Base-by-base conservation (phyloP, 225 moss, liverwort and hornwort genomes). In the Asterella californica region DNA sequence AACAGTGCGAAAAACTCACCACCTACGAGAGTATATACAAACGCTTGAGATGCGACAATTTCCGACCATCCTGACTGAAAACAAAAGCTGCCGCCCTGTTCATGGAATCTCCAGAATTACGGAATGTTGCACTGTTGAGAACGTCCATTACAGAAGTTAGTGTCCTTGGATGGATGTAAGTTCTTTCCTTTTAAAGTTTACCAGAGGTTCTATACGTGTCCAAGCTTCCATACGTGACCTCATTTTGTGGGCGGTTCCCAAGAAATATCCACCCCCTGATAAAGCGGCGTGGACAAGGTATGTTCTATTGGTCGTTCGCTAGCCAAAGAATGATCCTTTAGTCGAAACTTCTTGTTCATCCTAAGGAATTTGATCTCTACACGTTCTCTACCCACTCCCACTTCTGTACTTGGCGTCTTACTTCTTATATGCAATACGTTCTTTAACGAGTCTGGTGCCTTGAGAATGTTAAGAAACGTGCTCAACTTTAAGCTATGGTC, bases 331-430 rank as follows among this genome's bases (percentile, higher is more conserved):
- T 33, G 49, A 67, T 46, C 29, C 42, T 67, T 81, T 67, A 15
- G 4, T 50, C 37, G 30, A 22, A 50, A 24, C 74, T 30, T 72
- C n/a, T 25, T 52, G 14, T 10, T 75, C 79, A 1, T 42, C 32
- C 33, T 60, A 45, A 38, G 18, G 68, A 15, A 70, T 53, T 47
- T 42, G 67, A 7, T 76, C 65, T 32, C 25, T 24, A 10, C 32
- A 7, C 11, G 17, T 66, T 54, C 53, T 47, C 29, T 53, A 4
- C 68, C 42, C 64, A 77, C 50, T 38, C 27, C 60, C 19, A 22
- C 22, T 72, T 78, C 60, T 12, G 33, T 30, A 78, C 72, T 18
- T 71, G 70, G 15, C 10, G 47, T 27, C 52, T 82, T 72, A 33
- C 78, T 18, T 82, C 64, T n/a, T n/a, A 24, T 27, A 73, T 72